phyloP scores from a whole-genome alignment of 2,329 filamentous ascomycete genomes.

The Aspergillaceae sp. region DNA sequence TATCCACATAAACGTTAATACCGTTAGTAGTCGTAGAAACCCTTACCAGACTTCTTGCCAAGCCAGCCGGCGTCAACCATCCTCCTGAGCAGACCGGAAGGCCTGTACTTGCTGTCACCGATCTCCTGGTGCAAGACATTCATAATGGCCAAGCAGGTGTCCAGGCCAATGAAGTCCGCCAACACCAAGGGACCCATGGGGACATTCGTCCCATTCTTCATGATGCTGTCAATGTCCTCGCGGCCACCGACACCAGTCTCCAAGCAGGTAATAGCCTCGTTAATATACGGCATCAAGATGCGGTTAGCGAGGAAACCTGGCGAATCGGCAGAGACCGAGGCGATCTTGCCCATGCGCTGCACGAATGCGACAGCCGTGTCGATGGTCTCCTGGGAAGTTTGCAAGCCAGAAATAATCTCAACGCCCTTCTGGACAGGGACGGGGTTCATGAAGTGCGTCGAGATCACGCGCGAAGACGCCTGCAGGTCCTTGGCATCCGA shows the following conservation, averaged over 20 bases:
- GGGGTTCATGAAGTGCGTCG: conserved; percentile 99
- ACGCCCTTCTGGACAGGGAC: conserved; percentile 95
- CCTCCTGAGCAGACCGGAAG: conserved; percentile 75
- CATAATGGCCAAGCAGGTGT: conserved; percentile 97
- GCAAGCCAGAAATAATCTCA: conserved; percentile 90
- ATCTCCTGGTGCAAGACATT: conserved; percentile 85
- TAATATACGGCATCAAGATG: conserved; percentile 99
- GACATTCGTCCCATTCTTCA: conserved; percentile 99
- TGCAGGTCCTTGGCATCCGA: conserved; percentile 69
- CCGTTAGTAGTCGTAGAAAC: conserved; percentile 77
- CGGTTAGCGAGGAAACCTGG: conserved; percentile 94
- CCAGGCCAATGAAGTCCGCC: conserved; percentile 93
- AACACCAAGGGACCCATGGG: conserved; percentile 93
- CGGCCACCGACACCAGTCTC: conserved; percentile 84
- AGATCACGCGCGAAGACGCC: conserved; percentile 78
- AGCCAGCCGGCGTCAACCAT: conserved; percentile 98
- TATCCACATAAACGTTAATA: not conserved
- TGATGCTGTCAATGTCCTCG: conserved; percentile 92
- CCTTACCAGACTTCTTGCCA: conserved; percentile 94
- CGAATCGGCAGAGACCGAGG: conserved; percentile 77
- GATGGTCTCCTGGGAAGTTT: conserved; percentile 76
- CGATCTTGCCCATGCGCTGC: conserved; percentile 84
- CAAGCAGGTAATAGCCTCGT: conserved; percentile 91
- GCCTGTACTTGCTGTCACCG: conserved; percentile 91
- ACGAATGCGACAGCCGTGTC: conserved; percentile 78